Evolutionary conservation across 192 early-diverging fungal genomes (phyloP).

Genomic region (Globomyces pollinis-pini): DNA sequence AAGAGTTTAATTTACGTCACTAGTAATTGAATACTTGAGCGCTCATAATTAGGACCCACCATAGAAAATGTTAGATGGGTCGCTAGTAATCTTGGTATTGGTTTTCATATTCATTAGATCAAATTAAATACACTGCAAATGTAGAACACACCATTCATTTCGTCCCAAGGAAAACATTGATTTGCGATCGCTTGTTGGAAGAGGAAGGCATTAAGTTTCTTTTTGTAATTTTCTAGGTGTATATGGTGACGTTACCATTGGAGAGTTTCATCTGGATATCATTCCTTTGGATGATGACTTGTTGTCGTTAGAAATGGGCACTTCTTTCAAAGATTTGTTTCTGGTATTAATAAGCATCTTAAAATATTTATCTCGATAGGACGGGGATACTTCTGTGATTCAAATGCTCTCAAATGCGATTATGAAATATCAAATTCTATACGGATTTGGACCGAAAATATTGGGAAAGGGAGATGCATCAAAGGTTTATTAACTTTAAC

Average conservation of each 20-base stretch:
- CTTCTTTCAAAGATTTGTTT: slow-evolving; percentile 74
- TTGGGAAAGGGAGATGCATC: slow-evolving; percentile 73
- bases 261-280: slow-evolving; percentile 84
- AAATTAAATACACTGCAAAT: not conserved
- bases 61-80: slow-evolving; percentile 74
- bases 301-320: slow-evolving; percentile 79
- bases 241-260: slow-evolving; percentile 74
- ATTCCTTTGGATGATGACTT: slow-evolving; percentile 88
- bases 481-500: slow-evolving; percentile 17
- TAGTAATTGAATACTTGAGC: too few relatives aligned
- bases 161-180: slow-evolving; percentile 78
- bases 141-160: slow-evolving; percentile 53
- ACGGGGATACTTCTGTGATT: slow-evolving; percentile 68
- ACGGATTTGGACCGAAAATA: slow-evolving; percentile 84
- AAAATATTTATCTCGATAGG: too few relatives aligned
- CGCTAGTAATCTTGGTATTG: too few relatives aligned
- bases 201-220: too few relatives aligned
- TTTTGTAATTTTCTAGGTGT: too few relatives aligned
- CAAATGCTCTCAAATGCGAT: slow-evolving; percentile 69
- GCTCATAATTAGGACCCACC: too few relatives aligned
- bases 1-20: slow-evolving; percentile 77
- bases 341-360: slow-evolving; percentile 32
- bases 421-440: slow-evolving; percentile 82
- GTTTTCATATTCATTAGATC: slow-evolving; percentile 2
- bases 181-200: slow-evolving; percentile 91